Conservation (phyloP, 2,329 filamentous ascomycete species). For the Aspergillus unguis region DNA sequence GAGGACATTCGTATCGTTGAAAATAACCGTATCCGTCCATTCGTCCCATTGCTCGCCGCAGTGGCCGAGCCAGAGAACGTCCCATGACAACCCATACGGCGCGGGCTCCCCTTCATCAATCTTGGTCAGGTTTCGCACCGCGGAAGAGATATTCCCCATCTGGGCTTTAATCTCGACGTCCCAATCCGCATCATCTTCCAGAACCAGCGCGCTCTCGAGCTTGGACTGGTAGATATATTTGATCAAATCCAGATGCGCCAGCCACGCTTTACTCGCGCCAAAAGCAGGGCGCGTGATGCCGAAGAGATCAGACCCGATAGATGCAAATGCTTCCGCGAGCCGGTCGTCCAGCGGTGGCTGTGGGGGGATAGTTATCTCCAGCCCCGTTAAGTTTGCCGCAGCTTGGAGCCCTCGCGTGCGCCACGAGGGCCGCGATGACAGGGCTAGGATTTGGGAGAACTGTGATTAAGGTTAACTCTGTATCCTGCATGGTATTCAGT, state of each 20-base stretch:
- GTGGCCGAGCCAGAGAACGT: slow-evolving; percentile 40
- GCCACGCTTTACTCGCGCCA: neutral
- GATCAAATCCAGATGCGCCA: neutral
- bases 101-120: slow-evolving; percentile 2
- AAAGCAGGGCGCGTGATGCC: neutral
- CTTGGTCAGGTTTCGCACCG: slow-evolving; percentile 25
- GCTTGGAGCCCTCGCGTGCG: neutral
- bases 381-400: neutral
- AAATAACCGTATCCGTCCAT: slow-evolving; percentile 18
- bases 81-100: slow-evolving; percentile 35
- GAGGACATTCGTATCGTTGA: slow-evolving; percentile 24
- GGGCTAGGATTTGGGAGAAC: neutral
- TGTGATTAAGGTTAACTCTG: neutral
- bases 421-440: neutral
- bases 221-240: neutral
- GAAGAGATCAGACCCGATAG: neutral
- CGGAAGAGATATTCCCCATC: slow-evolving; percentile 29
- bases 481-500: too few species aligned
- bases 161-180: slow-evolving; percentile 34
- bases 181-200: slow-evolving; percentile 43
- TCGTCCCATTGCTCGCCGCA: slow-evolving; percentile 25
- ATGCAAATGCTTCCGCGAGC: neutral
- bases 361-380: neutral
- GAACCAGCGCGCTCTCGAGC: slow-evolving; percentile 42
- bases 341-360: neutral